These are phyloP conservation scores for Suillus variegatus DNA, from an alignment of 768 basidiomycete species.

Conservation along the genomic window DNA sequence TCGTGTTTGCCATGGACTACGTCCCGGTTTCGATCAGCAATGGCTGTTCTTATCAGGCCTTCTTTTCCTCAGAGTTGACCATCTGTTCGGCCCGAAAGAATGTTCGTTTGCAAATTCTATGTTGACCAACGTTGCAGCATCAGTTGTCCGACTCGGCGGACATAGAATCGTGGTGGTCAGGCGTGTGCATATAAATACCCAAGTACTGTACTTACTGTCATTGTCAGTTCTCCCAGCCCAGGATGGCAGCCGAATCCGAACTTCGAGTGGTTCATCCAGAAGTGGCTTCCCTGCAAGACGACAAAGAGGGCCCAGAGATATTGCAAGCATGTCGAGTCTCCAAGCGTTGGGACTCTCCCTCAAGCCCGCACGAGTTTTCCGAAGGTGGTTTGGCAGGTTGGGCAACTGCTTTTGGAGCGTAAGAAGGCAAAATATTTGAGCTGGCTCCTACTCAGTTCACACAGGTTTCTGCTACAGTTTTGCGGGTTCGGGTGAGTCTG, in stretches of 20 bases:
- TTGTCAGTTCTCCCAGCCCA: neutral
- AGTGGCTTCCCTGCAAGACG: neutral
- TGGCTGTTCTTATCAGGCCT: too few species aligned
- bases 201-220: neutral
- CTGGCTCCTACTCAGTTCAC: neutral
- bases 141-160: neutral
- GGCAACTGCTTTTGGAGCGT: constrained; percentile 2
- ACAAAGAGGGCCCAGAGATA: neutral
- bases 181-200: neutral
- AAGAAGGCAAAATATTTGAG: neutral
- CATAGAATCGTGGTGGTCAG: neutral
- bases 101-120: too few species aligned
- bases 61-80: too few species aligned
- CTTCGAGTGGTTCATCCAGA: neutral
- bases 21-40: too few species aligned
- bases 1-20: too few species aligned
- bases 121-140: neutral
- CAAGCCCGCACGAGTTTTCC: neutral
- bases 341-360: neutral
- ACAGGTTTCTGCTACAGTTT: neutral
- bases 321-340: neutral
- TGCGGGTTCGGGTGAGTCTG: neutral
- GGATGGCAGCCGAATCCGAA: neutral
- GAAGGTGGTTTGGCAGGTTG: neutral
- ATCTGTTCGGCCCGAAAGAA: too few species aligned